phyloP scores from a whole-genome alignment of 768 basidiomycete genomes.

The Collybia sp. region DNA sequence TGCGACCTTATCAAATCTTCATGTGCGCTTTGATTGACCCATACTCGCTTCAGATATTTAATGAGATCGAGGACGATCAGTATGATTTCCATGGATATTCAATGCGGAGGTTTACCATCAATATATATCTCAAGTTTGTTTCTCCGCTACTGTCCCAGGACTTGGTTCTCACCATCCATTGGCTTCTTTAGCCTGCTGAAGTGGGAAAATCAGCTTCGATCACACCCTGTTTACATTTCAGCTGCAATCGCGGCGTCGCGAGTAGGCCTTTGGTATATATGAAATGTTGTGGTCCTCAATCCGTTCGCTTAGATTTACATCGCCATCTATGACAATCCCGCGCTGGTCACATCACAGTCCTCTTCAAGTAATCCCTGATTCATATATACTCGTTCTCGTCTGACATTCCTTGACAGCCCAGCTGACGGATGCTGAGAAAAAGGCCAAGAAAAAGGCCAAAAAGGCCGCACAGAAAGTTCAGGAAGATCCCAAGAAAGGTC shows the following conservation, averaged over 20 bases:
- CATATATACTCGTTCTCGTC: background rate
- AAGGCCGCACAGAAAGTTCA: slow-evolving; percentile 65
- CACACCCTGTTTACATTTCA: slow-evolving; percentile 71
- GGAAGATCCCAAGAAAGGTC: slow-evolving; percentile 74
- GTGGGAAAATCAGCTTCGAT: slow-evolving; percentile 79
- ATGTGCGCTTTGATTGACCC: background rate
- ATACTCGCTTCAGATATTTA: slow-evolving; percentile 54
- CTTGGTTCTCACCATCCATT: background rate
- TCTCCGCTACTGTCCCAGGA: background rate
- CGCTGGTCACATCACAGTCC: slow-evolving; percentile 40
- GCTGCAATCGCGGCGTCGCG: slow-evolving; percentile 68
- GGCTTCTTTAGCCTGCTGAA: slow-evolving; percentile 54
- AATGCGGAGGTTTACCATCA: slow-evolving; percentile 82
- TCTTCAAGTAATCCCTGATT: slow-evolving; percentile 27
- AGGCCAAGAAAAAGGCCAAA: slow-evolving; percentile 84
- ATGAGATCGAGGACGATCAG: slow-evolving; percentile 90
- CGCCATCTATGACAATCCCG: slow-evolving; percentile 65
- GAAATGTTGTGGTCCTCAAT: slow-evolving; percentile 3
- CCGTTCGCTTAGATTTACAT: slow-evolving; percentile 60
- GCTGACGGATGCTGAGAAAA: slow-evolving; percentile 65
- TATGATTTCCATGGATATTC: slow-evolving; percentile 98
- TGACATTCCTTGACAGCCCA: slow-evolving; percentile 20
- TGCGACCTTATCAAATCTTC: slow-evolving; percentile 20
- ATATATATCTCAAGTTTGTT: slow-evolving; percentile 79
- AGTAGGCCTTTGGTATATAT: slow-evolving; percentile 31